Conservation (phyloP, 768 basidiomycete species). For the Sporobolomyces roseus region DNA sequence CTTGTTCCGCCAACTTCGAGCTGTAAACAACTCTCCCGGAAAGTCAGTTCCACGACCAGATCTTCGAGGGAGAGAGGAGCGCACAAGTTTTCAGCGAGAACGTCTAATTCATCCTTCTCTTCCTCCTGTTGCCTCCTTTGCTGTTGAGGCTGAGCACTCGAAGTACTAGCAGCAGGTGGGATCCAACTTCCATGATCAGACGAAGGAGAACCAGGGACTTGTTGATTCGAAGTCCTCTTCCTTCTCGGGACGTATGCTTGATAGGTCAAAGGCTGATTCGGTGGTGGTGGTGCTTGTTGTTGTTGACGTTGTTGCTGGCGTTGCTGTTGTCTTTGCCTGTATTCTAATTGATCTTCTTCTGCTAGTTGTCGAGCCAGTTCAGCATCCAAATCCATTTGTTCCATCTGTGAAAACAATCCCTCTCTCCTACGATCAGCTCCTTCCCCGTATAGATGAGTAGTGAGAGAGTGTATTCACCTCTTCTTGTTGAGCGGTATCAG, state of each 20-base stretch:
- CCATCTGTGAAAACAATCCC: background rate
- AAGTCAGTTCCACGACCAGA: no score
- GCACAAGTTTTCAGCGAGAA: slow-evolving; percentile 34
- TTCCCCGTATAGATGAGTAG: background rate
- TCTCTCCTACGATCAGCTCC: background rate
- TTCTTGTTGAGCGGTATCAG: background rate
- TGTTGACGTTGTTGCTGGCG: background rate
- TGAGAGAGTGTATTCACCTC: slow-evolving; percentile 14
- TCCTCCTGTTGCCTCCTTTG: background rate
- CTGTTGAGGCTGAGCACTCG: slow-evolving; percentile 53
- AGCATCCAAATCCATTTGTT: slow-evolving; percentile 33
- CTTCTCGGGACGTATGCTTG: slow-evolving; percentile 31
- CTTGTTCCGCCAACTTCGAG: slow-evolving; percentile 36
- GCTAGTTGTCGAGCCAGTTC: slow-evolving; percentile 31
- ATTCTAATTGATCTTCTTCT: slow-evolving; percentile 23
- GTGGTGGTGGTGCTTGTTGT: background rate
- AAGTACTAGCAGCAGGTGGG: slow-evolving; percentile 54
- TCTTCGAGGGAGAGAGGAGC: background rate
- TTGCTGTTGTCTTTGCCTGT: background rate
- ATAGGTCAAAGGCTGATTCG: no score
- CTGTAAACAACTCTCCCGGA: background rate
- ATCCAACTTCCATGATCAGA: slow-evolving; percentile 54
- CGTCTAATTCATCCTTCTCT: slow-evolving; percentile 32
- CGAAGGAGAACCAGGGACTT: background rate
- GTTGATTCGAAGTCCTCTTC: background rate